Percentiles rank a stretch among this genome's conserved stretches.
phyloP scores from a whole-genome alignment of 2,329 filamentous ascomycete species.

The Hymenoscyphus repandus region DNA sequence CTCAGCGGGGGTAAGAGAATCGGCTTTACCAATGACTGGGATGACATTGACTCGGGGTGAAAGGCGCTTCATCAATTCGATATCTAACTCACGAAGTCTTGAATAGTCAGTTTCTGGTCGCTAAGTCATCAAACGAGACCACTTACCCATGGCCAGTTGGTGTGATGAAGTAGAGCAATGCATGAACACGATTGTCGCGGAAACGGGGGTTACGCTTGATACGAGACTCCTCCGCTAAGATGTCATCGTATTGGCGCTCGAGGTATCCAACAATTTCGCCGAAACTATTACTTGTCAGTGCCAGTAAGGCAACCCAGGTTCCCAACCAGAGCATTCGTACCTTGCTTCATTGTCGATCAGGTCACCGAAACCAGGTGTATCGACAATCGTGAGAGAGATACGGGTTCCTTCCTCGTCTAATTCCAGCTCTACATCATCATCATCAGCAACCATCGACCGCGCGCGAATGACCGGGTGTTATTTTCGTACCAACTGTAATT shows the following conservation, averaged over 20 bases:
- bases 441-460: slow-evolving; percentile 28
- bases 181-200: slow-evolving; percentile 98
- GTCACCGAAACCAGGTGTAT: slow-evolving; percentile 97
- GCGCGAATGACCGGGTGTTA: neutral
- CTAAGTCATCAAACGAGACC: slow-evolving; percentile 1
- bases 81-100: slow-evolving; percentile 96
- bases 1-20: slow-evolving; percentile 93
- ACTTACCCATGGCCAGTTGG: slow-evolving; percentile 89
- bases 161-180: slow-evolving; percentile 98
- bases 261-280: slow-evolving; percentile 97
- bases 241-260: slow-evolving; percentile 98
- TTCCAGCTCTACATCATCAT: slow-evolving; percentile 66
- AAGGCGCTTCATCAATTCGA: slow-evolving; percentile 98
- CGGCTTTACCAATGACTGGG: slow-evolving; percentile 96
- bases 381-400: slow-evolving; percentile 96
- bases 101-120: slow-evolving; percentile 14
- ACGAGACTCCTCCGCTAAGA: slow-evolving; percentile 97
- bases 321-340: slow-evolving; percentile 41
- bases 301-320: neutral
- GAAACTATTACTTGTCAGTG: slow-evolving; percentile 57
- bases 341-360: slow-evolving; percentile 99
- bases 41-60: slow-evolving; percentile 98
- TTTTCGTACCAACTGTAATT: slow-evolving; percentile 80
- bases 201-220: slow-evolving; percentile 99
- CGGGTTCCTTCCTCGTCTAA: slow-evolving; percentile 97